phyloP scores from a whole-genome alignment of 768 basidiomycete species.

The Coprinellus aureogranulatus region DNA sequence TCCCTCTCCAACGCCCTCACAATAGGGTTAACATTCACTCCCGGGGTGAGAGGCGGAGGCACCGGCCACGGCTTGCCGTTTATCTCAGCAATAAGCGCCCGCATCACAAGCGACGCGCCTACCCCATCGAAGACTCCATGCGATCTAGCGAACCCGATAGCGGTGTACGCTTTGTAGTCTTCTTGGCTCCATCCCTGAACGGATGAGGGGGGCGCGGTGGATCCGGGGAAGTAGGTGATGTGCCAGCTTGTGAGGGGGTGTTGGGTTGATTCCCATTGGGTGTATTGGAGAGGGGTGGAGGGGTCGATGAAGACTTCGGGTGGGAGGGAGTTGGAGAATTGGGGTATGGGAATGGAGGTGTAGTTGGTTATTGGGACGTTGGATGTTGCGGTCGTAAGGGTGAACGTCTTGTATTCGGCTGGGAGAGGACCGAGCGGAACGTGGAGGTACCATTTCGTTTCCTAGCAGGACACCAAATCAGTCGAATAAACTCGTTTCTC shows the following conservation, averaged over 20 bases:
- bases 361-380: constrained; percentile 34
- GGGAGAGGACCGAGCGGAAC: constrained; percentile 36
- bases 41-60: constrained; percentile 31
- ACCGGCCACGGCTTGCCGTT: constrained; percentile 33
- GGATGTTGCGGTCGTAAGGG: constrained; percentile 34
- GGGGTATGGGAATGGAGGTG: constrained; percentile 30
- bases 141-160: constrained; percentile 40
- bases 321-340: constrained; percentile 34
- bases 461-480: constrained; percentile 15
- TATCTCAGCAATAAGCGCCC: constrained; percentile 40
- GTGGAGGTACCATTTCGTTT: constrained; percentile 33
- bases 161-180: constrained; percentile 31
- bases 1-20: constrained; percentile 25
- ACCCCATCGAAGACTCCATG: constrained; percentile 44
- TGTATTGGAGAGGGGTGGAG: constrained; percentile 36
- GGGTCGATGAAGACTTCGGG: constrained; percentile 35
- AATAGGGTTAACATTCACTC: constrained; percentile 32
- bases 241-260: constrained; percentile 46
- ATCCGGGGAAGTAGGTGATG: constrained; percentile 35
- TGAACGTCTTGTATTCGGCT: constrained; percentile 31
- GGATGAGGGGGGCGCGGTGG: constrained; percentile 14
- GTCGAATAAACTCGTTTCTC: too few relatives aligned
- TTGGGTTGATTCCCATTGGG: constrained; percentile 27
- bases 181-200: background rate
- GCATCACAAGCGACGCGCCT: constrained; percentile 35